Percentiles rank a stretch among this genome's conserved stretches.
These are phyloP conservation scores for Elaphomyces granulatus DNA, from an alignment of 495 filamentous ascomycete species.

Conservation along the genomic window DNA sequence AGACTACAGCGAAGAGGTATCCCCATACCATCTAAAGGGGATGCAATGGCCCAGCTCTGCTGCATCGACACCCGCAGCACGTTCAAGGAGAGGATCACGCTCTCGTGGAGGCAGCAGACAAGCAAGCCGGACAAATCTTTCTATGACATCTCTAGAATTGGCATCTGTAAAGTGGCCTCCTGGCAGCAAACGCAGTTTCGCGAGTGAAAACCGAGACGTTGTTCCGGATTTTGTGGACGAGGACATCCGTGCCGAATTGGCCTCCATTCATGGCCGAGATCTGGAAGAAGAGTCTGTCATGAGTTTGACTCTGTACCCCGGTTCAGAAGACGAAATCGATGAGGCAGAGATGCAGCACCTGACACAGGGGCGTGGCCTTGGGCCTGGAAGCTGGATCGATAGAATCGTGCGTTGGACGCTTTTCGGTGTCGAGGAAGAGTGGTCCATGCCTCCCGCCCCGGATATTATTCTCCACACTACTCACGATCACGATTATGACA, in stretches of 20 bases:
- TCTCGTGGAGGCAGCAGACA: slow-evolving; percentile 21
- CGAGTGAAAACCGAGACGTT: slow-evolving; percentile 9
- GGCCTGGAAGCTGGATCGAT: slow-evolving; percentile 64
- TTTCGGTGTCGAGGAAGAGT: slow-evolving; percentile 52
- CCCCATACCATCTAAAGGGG: slow-evolving; percentile 7
- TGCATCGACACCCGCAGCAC: slow-evolving; percentile 22
- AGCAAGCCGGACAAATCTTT: slow-evolving; percentile 22
- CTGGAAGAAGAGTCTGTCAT: slow-evolving; percentile 4
- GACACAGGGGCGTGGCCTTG: slow-evolving; percentile 43
- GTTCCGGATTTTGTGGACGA: slow-evolving; percentile 33
- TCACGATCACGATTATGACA: not conserved
- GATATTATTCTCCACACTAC: not conserved
- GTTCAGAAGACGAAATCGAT: slow-evolving; percentile 28
- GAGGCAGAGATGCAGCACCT: slow-evolving; percentile 31
- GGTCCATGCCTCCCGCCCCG: not conserved
- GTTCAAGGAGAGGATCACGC: slow-evolving; percentile 19
- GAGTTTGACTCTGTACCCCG: slow-evolving; percentile 3
- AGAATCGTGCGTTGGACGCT: slow-evolving; percentile 60
- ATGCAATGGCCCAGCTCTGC: slow-evolving; percentile 22
- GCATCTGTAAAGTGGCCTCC: not conserved
- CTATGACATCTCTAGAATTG: slow-evolving; percentile 22
- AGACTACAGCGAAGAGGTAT: slow-evolving; percentile 22
- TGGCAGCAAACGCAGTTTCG: slow-evolving; percentile 4
- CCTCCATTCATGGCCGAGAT: slow-evolving; percentile 15
- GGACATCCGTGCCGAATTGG: slow-evolving; percentile 31